Conservation (phyloP, 352 stramenopile genomes). For the Globisporangium viniferum region DNA sequence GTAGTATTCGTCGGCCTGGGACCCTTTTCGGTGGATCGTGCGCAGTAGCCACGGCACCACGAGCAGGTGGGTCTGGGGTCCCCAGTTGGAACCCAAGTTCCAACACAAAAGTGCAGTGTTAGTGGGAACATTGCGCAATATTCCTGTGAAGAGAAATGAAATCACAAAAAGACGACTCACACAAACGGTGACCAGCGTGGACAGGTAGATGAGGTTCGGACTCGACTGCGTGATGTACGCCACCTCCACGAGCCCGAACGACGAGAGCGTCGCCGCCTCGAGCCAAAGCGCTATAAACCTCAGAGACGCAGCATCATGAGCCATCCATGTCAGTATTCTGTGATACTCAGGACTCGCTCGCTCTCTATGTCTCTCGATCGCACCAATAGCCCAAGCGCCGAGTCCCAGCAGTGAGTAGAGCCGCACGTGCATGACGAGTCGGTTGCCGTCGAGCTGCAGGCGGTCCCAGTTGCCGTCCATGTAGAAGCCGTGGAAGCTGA, state of each 20-base stretch:
- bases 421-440: constrained; percentile 65
- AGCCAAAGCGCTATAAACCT: constrained; percentile 56
- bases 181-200: constrained; percentile 49
- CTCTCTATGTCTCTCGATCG: background rate
- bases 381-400: constrained; percentile 43
- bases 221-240: constrained; percentile 46
- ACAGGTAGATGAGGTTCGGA: constrained; percentile 64
- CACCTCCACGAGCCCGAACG: constrained; percentile 63
- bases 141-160: background rate
- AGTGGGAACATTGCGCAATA: background rate
- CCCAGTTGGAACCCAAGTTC: background rate
- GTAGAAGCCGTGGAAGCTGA: constrained; percentile 69
- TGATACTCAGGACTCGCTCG: background rate
- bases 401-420: constrained; percentile 59
- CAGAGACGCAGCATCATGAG: background rate
- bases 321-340: background rate
- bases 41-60: constrained; percentile 56
- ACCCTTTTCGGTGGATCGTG: constrained; percentile 67
- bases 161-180: constrained; percentile 26
- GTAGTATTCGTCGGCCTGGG: constrained; percentile 66
- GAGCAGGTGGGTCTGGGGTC: constrained; percentile 49
- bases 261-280: constrained; percentile 41
- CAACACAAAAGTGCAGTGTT: background rate
- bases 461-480: constrained; percentile 57
- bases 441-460: constrained; percentile 59